Conservation (phyloP, 495 filamentous ascomycete species). For the Cercophora scortea region DNA sequence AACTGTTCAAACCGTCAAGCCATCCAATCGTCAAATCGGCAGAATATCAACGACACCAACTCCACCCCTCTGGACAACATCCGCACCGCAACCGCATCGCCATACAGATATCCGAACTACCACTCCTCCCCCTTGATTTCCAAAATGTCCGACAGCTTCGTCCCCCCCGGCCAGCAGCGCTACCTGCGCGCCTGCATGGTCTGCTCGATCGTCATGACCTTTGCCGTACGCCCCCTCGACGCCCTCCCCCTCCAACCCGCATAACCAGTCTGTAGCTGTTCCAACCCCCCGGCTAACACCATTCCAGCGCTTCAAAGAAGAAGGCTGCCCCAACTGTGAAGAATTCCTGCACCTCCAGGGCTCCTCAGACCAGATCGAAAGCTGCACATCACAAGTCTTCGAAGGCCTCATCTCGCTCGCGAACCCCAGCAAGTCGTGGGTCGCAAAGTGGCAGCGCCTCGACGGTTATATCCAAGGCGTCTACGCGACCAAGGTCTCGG, state of each 20-base stretch:
- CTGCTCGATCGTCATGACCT: slow-evolving; percentile 82
- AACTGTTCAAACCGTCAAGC: too few species aligned
- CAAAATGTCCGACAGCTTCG: slow-evolving; percentile 45
- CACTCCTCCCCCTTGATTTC: too few species aligned
- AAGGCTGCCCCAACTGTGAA: slow-evolving; percentile 96
- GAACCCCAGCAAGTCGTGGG: slow-evolving; percentile 77
- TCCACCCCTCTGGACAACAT: too few species aligned
- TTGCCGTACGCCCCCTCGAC: slow-evolving; percentile 45
- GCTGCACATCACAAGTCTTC: slow-evolving; percentile 91
- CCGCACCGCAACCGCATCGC: too few species aligned
- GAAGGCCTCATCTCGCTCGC: slow-evolving; percentile 79
- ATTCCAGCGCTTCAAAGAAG: slow-evolving; percentile 62
- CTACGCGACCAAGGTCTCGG: slow-evolving; percentile 90
- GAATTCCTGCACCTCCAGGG: slow-evolving; percentile 74
- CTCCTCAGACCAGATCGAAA: slow-evolving; percentile 70
- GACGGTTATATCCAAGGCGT: slow-evolving; percentile 77
- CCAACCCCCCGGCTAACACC: background rate
- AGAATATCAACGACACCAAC: too few species aligned
- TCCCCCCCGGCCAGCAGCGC: slow-evolving; percentile 62
- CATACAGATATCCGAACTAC: too few species aligned
- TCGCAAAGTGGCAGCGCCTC: slow-evolving; percentile 89
- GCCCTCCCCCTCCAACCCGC: background rate
- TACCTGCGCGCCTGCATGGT: slow-evolving; percentile 96
- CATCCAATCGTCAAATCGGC: too few species aligned
- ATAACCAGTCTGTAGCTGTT: background rate